Percentiles rank a stretch among this genome's conserved stretches.
Conservation (phyloP, 164 flowering plant species). For the Santalum album region DNA sequence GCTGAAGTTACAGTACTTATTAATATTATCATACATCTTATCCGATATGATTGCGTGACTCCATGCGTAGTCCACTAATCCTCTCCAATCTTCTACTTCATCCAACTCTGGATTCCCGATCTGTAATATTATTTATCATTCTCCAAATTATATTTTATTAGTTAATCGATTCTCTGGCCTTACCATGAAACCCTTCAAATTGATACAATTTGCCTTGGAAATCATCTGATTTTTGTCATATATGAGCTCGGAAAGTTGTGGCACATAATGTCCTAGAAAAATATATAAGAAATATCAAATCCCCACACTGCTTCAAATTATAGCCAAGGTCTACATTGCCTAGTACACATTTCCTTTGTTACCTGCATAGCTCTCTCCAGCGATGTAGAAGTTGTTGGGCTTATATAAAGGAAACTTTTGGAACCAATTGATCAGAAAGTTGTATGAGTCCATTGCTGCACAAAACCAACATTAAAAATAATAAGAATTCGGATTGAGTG, state of each 20-base stretch:
- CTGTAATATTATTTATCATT: no score
- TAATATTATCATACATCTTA: background rate
- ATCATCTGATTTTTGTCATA: conserved; percentile 41
- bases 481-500: no score
- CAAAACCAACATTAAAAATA: no score
- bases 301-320: background rate
- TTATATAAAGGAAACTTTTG: conserved; percentile 66
- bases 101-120: background rate
- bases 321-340: background rate
- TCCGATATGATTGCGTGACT: background rate
- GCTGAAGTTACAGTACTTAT: background rate
- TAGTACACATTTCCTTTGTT: background rate
- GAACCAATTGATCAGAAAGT: conserved; percentile 69
- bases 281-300: background rate
- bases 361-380: conserved; percentile 94
- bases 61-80: background rate
- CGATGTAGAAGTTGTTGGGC: conserved; percentile 58
- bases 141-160: no score
- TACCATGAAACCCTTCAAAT: conserved; percentile 71
- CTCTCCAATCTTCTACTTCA: background rate
- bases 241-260: conserved; percentile 60
- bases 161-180: conserved; percentile 6
- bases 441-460: conserved; percentile 23
- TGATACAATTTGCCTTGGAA: conserved; percentile 30
- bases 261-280: conserved; percentile 65